Evolutionary conservation across 257 asterid genomes (phyloP), one percentile per base, ranked within the genome.

Genomic region (Solanum pinnatisectum): DNA sequence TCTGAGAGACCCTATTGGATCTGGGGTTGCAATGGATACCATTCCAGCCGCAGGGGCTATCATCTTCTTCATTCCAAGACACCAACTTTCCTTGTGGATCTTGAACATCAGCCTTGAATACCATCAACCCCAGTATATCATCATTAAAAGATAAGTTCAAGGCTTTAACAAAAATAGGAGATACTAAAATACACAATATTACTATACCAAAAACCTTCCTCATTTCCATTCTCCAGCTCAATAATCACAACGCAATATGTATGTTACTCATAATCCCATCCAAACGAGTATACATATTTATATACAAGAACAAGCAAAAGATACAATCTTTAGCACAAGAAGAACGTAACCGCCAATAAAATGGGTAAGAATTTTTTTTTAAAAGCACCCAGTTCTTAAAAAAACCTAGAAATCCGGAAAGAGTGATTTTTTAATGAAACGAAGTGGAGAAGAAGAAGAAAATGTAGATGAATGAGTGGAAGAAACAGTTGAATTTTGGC

Each of bases 21-120:
- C 98, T 93, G 63, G 98, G 96, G 91, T 94, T 93, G 89, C 98
- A 96, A 91, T 90, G 92, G 8, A 97, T 92, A 81, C 99, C 98
- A 83, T 86, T 25, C 99, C 99, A 97, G 67, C 88, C 92, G 87
- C 98, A 97, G 35, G 99, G 95, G 91, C 93, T 95, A n/a, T 92
- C 94, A 67, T 93, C 98, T 56, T 97, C 99, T 89, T 96, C 99
- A 84, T 93, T 95, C 99, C 99, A 97, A 30, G 99, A 95, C 46
- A 52, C 84, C 46, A 97, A 87, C 88, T 94, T 96, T 25, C 96
- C 98, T 22, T 90, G 91, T 49, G 98, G 98, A 92, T 96, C 99
- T 90, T 88, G 90, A 88, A 94, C 86, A 81, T 97, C 99, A 30
- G 98, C 96, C 89, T 94, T 97, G 91, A 97, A 97, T 85, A 95